Evolutionary conservation across 2,329 filamentous ascomycete species (phyloP), one percentile per base, ranked within the genome.

Genomic region (Fusarium subtropicale): DNA sequence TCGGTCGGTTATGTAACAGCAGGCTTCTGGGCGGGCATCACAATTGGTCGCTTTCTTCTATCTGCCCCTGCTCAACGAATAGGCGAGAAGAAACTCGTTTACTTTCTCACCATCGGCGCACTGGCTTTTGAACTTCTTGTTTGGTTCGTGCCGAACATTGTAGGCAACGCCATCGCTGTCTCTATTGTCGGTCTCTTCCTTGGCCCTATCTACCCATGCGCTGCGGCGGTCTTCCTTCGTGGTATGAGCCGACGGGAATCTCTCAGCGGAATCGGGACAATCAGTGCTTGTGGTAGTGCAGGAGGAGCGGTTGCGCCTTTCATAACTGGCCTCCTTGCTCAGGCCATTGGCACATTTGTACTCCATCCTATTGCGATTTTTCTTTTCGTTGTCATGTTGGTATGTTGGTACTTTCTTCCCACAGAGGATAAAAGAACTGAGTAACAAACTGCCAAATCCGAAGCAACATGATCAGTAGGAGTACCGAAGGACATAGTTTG

Each of bases 1-100:
- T 83, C 85, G 5, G 91, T 96, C 20, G 93, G 93, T 36, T 96
- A 96, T 77, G 91, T 96, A 24, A 93, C 91, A 2, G 85, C 92
- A 2, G 86, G 89, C 13, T 90, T 90, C 78, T 88, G 90, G 90
- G 89, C 80, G 3, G 92, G 92, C 61, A 93, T 95, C 74, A 94
- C 92, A 1, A 76, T 92, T 2, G 92, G 92, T 2, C 88, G 93
- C 3, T 92, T 96, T 78, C 74, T 89, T 18, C 86, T 97, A 13
- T 88, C 89, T 0, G 87, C 88, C 13, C 84, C 90, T 1, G 90
- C 91, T 7, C 86, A 89, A 55, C 84, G 83, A 36, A 78, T 94
- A 16, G 92, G 92, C 52, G 92, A 95, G 81, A 91, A 88, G 75
- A 76, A 78, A 8, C 91, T 91, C 66, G 91, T 95, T 2, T 87